These are phyloP conservation scores for Melastoma malabathricum DNA, from an alignment of 345 rosid species.

Conservation along the genomic window DNA sequence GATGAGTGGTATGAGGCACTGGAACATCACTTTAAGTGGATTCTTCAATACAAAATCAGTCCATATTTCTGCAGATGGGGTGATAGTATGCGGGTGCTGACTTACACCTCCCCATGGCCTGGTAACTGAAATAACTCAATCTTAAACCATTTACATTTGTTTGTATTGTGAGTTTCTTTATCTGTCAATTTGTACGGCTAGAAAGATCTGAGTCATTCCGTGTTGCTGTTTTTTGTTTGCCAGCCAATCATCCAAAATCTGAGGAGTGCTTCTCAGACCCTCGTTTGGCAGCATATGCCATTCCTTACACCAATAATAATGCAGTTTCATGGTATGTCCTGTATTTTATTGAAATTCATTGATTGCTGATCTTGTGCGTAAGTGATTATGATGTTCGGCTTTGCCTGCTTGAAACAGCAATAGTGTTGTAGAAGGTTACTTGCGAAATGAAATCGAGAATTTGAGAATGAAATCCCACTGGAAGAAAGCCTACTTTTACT, in stretches of 20 bases:
- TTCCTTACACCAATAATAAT: slow-evolving; percentile 36
- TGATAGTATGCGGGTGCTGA: slow-evolving; percentile 85
- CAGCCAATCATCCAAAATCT: slow-evolving; percentile 84
- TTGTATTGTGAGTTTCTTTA: no score
- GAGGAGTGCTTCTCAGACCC: slow-evolving; percentile 81
- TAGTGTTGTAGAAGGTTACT: slow-evolving; percentile 47
- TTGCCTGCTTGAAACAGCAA: slow-evolving; percentile 44
- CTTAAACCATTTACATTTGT: no score
- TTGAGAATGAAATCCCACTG: slow-evolving; percentile 81
- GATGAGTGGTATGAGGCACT: slow-evolving; percentile 69
- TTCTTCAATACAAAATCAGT: slow-evolving; percentile 84
- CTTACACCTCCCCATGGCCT: slow-evolving; percentile 96
- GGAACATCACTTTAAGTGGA: slow-evolving; percentile 86
- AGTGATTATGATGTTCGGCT: slow-evolving; percentile 4
- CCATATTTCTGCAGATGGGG: slow-evolving; percentile 97
- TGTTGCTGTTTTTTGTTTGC: slow-evolving; percentile 9
- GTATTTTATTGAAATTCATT: slow-evolving; percentile 5
- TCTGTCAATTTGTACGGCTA: no score
- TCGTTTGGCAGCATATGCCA: slow-evolving; percentile 90
- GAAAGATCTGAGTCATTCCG: no score
- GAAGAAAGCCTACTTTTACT: slow-evolving; percentile 93
- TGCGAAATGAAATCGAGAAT: slow-evolving; percentile 82
- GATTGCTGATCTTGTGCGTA: neutral
- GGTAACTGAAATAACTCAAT: slow-evolving; percentile 27
- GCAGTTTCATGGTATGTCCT: slow-evolving; percentile 49